These are phyloP conservation scores for Aspergillus affinis DNA, from an alignment of 495 filamentous ascomycete genomes.

Conservation along the genomic window DNA sequence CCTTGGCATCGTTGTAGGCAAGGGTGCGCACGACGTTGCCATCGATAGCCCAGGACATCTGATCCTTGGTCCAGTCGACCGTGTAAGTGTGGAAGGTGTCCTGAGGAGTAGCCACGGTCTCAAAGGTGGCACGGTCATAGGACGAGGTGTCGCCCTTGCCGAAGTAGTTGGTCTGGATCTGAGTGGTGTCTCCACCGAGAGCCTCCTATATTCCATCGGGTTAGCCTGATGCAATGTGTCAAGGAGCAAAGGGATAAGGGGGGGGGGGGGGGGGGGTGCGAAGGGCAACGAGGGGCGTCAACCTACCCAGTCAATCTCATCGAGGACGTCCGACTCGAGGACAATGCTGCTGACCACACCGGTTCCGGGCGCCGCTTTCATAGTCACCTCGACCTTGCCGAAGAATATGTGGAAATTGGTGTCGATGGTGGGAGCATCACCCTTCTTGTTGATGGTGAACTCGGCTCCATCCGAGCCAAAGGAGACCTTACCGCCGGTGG, in stretches of 20 bases:
- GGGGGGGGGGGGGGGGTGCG: not conserved
- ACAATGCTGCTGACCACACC: slow-evolving; percentile 83
- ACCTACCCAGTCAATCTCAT: slow-evolving; percentile 93
- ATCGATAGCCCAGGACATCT: slow-evolving; percentile 78
- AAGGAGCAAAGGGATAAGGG: not conserved
- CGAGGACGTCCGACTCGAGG: slow-evolving; percentile 84
- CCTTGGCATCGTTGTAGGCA: slow-evolving; percentile 53
- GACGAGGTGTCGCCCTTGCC: slow-evolving; percentile 79
- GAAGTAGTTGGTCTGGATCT: slow-evolving; percentile 92
- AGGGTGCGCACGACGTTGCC: slow-evolving; percentile 72
- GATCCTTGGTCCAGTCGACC: slow-evolving; percentile 75
- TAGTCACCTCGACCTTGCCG: slow-evolving; percentile 65
- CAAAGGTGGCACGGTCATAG: slow-evolving; percentile 71
- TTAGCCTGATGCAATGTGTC: not conserved
- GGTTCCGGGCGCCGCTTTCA: slow-evolving; percentile 70
- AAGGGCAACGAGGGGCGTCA: not conserved
- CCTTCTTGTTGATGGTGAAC: slow-evolving; percentile 69
- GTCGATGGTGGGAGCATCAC: slow-evolving; percentile 72
- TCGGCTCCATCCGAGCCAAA: slow-evolving; percentile 55
- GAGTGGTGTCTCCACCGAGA: slow-evolving; percentile 58
- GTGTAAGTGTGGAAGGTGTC: slow-evolving; percentile 76
- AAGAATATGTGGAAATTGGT: slow-evolving; percentile 78
- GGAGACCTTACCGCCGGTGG: slow-evolving; percentile 55
- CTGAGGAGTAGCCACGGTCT: slow-evolving; percentile 61
- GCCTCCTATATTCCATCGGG: slow-evolving; percentile 32